These are phyloP conservation scores for Scedosporium aurantiacum DNA, from an alignment of 2,329 filamentous ascomycete genomes.

Conservation along the genomic window DNA sequence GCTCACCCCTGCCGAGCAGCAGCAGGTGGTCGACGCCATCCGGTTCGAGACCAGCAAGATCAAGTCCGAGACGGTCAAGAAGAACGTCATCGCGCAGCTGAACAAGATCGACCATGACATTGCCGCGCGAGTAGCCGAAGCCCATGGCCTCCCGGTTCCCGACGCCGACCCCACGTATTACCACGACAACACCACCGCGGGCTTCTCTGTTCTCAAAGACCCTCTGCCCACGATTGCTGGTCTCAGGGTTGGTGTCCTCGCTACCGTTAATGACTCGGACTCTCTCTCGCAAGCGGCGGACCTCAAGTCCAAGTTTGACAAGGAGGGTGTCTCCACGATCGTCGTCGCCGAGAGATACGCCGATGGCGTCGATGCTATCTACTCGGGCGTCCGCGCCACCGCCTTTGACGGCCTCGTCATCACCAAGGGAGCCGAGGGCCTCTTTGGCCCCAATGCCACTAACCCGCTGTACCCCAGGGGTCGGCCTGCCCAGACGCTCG, in stretches of 20 bases:
- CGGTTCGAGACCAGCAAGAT: slow-evolving; percentile 59
- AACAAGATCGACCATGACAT: slow-evolving; percentile 59
- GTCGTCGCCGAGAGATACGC: slow-evolving; percentile 50
- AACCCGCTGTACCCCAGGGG: slow-evolving; percentile 52
- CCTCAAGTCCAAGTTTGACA: slow-evolving; percentile 37
- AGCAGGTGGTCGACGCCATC: slow-evolving; percentile 62
- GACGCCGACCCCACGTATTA: slow-evolving; percentile 53
- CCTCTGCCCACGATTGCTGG: slow-evolving; percentile 50
- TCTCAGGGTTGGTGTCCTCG: slow-evolving; percentile 53
- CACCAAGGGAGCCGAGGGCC: slow-evolving; percentile 36
- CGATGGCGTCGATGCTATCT: slow-evolving; percentile 48
- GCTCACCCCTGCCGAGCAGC: slow-evolving; percentile 55
- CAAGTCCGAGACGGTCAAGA: slow-evolving; percentile 42
- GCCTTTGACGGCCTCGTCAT: slow-evolving; percentile 55
- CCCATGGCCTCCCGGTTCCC: slow-evolving; percentile 48
- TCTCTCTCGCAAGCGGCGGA: slow-evolving; percentile 36
- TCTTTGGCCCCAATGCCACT: slow-evolving; percentile 33
- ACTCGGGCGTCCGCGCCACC: slow-evolving; percentile 51
- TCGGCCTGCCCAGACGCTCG: slow-evolving; percentile 51
- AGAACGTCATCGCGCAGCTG: slow-evolving; percentile 56
- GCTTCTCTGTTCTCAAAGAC: slow-evolving; percentile 47
- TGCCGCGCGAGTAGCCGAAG: slow-evolving; percentile 50
- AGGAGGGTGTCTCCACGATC: slow-evolving; percentile 41
- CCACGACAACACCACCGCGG: slow-evolving; percentile 54
- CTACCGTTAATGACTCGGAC: slow-evolving; percentile 26